These are phyloP conservation scores for Ophiostoma quercus DNA, from an alignment of 2,329 filamentous ascomycete species.

Conservation along the genomic window DNA sequence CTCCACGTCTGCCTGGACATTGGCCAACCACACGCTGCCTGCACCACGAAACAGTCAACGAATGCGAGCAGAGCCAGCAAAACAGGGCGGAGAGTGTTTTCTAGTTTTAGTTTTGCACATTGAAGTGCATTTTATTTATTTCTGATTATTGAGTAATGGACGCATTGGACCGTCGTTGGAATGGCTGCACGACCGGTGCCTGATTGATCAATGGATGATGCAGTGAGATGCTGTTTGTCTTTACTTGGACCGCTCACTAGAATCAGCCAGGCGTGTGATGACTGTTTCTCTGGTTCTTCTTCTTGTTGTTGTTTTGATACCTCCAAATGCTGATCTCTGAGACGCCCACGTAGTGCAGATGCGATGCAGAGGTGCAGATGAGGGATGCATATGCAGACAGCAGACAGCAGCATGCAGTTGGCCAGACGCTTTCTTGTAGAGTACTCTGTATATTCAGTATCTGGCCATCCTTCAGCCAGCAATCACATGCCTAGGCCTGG, in stretches of 20 bases:
- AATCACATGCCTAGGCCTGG: not conserved
- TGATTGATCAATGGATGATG: slow-evolving; percentile 7
- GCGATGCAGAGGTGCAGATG: not conserved
- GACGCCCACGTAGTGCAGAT: slow-evolving; percentile 9
- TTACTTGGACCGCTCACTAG: no score
- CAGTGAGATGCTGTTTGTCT: not conserved
- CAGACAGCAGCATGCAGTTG: not conserved
- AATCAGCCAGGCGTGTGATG: no score
- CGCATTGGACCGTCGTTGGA: not conserved
- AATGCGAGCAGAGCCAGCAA: not conserved
- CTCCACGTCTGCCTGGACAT: slow-evolving; percentile 7
- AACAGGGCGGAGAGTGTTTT: not conserved
- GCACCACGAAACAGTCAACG: not conserved
- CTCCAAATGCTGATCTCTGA: not conserved
- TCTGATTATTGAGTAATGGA: no score
- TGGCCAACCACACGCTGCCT: not conserved
- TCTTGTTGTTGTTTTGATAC: no score
- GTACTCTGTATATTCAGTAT: not conserved
- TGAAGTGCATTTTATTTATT: not conserved
- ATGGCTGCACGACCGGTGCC: not conserved
- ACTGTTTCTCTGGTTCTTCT: no score
- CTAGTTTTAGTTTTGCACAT: not conserved
- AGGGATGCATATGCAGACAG: not conserved
- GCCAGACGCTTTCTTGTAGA: not conserved
- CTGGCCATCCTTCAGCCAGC: not conserved